Evolutionary conservation across 164 flowering plant genomes (phyloP).

Genomic region (Magnolia officinalis): DNA sequence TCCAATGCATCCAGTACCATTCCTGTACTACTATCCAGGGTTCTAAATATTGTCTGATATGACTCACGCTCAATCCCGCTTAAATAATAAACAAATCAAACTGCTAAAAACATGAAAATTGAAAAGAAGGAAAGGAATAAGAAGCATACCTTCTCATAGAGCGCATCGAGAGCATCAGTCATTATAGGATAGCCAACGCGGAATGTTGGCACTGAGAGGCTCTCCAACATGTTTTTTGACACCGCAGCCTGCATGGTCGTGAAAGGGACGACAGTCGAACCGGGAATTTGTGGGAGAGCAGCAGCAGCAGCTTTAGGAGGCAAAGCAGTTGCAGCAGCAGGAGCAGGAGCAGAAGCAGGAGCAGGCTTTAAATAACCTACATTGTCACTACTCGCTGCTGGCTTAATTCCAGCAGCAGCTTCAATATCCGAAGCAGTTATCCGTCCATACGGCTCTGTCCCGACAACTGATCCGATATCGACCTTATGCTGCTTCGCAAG

Average conservation of each 20-base stretch:
- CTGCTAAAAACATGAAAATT: no score
- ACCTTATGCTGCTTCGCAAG: constrained; percentile 91
- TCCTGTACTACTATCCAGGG: no score
- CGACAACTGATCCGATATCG: constrained; percentile 57
- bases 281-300: constrained; percentile 40
- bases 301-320: constrained; percentile 26
- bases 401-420: constrained; percentile 68
- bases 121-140: not conserved
- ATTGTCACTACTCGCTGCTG: constrained; percentile 30
- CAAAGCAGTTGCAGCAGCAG: constrained; percentile 26
- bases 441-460: constrained; percentile 81
- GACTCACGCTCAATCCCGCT: no score
- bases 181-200: constrained; percentile 82
- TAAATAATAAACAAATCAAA: no score
- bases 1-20: no score
- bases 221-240: constrained; percentile 85
- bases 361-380: constrained; percentile 21
- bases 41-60: no score
- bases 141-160: constrained; percentile 69
- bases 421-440: constrained; percentile 77
- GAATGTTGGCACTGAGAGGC: constrained; percentile 80
- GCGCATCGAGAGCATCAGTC: constrained; percentile 78
- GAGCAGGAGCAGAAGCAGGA: constrained; percentile 22
- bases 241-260: constrained; percentile 90
- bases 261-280: constrained; percentile 62